phyloP scores from a whole-genome alignment of 1,284 basidiomycete genomes.

The Omphalotus olearius region DNA sequence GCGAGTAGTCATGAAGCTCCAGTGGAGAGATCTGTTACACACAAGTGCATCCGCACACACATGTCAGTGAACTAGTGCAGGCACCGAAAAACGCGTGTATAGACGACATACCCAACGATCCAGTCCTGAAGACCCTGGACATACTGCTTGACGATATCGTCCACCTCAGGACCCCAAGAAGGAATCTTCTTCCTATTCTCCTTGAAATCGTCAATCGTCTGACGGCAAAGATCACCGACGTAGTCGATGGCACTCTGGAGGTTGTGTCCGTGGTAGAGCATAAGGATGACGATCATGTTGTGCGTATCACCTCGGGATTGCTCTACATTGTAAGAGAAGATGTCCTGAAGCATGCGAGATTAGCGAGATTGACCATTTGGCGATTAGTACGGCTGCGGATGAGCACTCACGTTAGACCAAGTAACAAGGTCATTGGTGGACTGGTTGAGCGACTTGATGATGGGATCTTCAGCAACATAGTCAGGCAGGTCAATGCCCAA shows the following conservation, averaged over 20 bases:
- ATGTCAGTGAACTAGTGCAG: not conserved
- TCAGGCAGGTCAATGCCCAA: conserved; percentile 54
- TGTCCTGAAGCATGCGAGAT: conserved; percentile 35
- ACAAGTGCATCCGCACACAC: not conserved
- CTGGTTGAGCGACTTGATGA: conserved; percentile 47
- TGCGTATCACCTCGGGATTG: conserved; percentile 53
- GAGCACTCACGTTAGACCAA: conserved; percentile 50
- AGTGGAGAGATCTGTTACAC: conserved; percentile 40
- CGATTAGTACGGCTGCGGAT: not conserved
- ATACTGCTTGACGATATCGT: conserved; percentile 45
- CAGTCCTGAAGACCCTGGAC: conserved; percentile 51
- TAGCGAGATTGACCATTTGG: not conserved
- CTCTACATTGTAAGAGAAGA: conserved; percentile 61
- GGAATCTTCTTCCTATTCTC: conserved; percentile 40
- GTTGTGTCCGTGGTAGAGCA: conserved; percentile 42
- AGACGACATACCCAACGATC: conserved; percentile 44
- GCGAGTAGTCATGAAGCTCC: conserved; percentile 54
- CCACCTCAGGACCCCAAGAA: conserved; percentile 48
- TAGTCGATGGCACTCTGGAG: conserved; percentile 51
- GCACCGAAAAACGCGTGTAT: not conserved
- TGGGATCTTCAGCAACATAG: conserved; percentile 45
- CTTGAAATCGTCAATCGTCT: conserved; percentile 43
- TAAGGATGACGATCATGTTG: conserved; percentile 58
- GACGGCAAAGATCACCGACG: conserved; percentile 46
- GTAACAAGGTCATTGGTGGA: conserved; percentile 54